These are phyloP conservation scores for Aegilops umbellulata DNA, from an alignment of 176 grass and related monocot species.

Conservation along the genomic window DNA sequence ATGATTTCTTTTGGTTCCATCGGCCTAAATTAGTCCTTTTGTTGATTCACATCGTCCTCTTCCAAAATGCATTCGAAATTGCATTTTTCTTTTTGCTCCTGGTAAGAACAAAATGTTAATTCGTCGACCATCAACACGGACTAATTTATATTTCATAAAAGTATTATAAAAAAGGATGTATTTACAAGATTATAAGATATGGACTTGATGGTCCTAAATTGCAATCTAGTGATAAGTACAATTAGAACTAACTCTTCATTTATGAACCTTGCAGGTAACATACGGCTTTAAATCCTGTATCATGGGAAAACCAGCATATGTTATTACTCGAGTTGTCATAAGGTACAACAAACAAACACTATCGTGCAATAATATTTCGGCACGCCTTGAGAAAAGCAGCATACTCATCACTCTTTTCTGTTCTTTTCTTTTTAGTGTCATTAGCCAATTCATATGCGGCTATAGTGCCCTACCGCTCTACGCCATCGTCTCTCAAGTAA, in stretches of 20 bases:
- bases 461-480: conserved; percentile 83
- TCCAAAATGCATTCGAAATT: conserved; percentile 83
- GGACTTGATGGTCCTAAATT: background rate
- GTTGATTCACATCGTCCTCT: conserved; percentile 71
- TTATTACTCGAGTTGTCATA: conserved; percentile 46
- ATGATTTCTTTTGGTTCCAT: conserved; percentile 75
- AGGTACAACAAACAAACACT: conserved; percentile 26
- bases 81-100: conserved; percentile 78
- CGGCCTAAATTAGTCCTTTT: conserved; percentile 65
- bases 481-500: conserved; percentile 78
- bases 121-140: background rate
- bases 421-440: conserved; percentile 30
- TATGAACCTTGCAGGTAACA: conserved; percentile 26
- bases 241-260: background rate
- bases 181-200: background rate
- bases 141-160: background rate
- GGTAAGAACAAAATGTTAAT: conserved; percentile 33
- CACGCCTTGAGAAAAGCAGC: background rate
- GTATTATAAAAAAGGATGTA: background rate
- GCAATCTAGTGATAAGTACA: background rate
- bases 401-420: background rate
- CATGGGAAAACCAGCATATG: conserved; percentile 37
- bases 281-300: conserved; percentile 56
- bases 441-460: conserved; percentile 59
- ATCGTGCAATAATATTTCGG: background rate